Evolutionary conservation across 805 yeast species (phyloP).

Genomic region (Sungouiozyma ichnusensis): DNA sequence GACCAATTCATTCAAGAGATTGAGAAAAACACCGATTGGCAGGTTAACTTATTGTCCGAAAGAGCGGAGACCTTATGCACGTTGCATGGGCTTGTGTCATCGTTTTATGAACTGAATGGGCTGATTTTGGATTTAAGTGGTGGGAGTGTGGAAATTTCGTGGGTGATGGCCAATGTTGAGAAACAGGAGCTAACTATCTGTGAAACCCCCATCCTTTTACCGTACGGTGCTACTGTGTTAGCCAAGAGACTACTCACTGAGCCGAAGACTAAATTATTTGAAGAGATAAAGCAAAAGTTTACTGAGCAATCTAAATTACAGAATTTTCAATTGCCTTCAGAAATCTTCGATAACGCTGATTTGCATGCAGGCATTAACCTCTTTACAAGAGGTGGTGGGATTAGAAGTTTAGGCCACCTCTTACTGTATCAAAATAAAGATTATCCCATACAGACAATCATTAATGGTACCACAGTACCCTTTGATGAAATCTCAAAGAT

Average conservation of each 20-base stretch:
- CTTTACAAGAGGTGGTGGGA: slow-evolving; percentile 66
- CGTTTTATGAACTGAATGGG: slow-evolving; percentile 57
- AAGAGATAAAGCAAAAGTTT: slow-evolving; percentile 41
- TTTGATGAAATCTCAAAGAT: slow-evolving; percentile 40
- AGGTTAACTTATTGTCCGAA: slow-evolving; percentile 46
- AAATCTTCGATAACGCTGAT: slow-evolving; percentile 40
- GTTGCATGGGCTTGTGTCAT: slow-evolving; percentile 65
- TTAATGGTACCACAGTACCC: slow-evolving; percentile 57
- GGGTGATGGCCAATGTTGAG: slow-evolving; percentile 48
- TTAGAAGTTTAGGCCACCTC: slow-evolving; percentile 59
- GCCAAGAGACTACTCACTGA: slow-evolving; percentile 45
- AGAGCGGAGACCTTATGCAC: slow-evolving; percentile 60
- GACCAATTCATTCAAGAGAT: slow-evolving; percentile 48
- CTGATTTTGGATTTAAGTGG: slow-evolving; percentile 68
- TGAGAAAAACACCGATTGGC: slow-evolving; percentile 53
- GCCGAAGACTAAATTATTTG: slow-evolving; percentile 37
- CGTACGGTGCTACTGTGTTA: slow-evolving; percentile 66
- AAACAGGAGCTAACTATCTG: slow-evolving; percentile 28
- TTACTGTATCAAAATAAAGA: slow-evolving; percentile 40
- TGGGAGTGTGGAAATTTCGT: slow-evolving; percentile 56
- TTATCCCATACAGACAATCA: slow-evolving; percentile 60
- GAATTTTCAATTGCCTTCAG: slow-evolving; percentile 42
- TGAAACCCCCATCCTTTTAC: slow-evolving; percentile 49
- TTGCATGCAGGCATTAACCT: slow-evolving; percentile 50
- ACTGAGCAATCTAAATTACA: slow-evolving; percentile 38